A percentile compares a stretch with the other conserved stretches of the same genome.
phyloP scores from a whole-genome alignment of 805 yeast species.

The Ogataea haglerorum region DNA sequence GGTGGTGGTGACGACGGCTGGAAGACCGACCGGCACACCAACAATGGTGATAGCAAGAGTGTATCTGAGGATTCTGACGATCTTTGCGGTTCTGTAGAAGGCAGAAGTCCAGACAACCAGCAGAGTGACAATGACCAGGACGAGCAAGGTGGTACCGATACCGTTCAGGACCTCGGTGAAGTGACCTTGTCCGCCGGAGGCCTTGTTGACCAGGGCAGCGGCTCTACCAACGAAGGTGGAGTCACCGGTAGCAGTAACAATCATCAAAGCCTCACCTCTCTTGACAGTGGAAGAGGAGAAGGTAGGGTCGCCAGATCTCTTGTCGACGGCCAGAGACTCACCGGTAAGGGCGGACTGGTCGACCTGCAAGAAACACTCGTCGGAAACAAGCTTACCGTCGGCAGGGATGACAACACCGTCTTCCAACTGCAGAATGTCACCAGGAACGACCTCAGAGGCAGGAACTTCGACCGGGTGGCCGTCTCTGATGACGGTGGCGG shows the following conservation, averaged over 20 bases:
- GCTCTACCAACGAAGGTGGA: slow-evolving; percentile 96
- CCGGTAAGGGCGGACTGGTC: slow-evolving; percentile 98
- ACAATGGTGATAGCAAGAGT: slow-evolving; percentile 93
- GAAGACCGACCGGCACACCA: slow-evolving; percentile 98
- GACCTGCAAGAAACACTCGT: slow-evolving; percentile 81
- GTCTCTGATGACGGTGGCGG: slow-evolving; percentile 82
- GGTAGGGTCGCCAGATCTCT: slow-evolving; percentile 79
- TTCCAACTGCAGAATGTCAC: slow-evolving; percentile 89
- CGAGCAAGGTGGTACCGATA: slow-evolving; percentile 90
- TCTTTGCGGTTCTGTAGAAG: slow-evolving; percentile 88
- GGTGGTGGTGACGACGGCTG: slow-evolving; percentile 97
- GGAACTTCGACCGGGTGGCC: slow-evolving; percentile 73
- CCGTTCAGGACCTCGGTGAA: slow-evolving; percentile 97
- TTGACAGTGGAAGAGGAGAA: slow-evolving; percentile 93
- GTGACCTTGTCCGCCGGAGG: slow-evolving; percentile 91
- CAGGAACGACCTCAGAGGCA: slow-evolving; percentile 88
- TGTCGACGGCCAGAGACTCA: slow-evolving; percentile 95
- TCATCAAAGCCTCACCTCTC: slow-evolving; percentile 93
- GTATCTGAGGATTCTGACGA: slow-evolving; percentile 86
- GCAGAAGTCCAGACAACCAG: slow-evolving; percentile 88
- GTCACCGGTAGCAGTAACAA: slow-evolving; percentile 94
- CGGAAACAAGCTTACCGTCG: slow-evolving; percentile 86
- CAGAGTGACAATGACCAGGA: slow-evolving; percentile 82
- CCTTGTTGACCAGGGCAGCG: slow-evolving; percentile 93
- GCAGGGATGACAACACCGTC: slow-evolving; percentile 93